Evolutionary conservation across 768 basidiomycete species (phyloP).

Genomic region (Podaxis sp.): DNA sequence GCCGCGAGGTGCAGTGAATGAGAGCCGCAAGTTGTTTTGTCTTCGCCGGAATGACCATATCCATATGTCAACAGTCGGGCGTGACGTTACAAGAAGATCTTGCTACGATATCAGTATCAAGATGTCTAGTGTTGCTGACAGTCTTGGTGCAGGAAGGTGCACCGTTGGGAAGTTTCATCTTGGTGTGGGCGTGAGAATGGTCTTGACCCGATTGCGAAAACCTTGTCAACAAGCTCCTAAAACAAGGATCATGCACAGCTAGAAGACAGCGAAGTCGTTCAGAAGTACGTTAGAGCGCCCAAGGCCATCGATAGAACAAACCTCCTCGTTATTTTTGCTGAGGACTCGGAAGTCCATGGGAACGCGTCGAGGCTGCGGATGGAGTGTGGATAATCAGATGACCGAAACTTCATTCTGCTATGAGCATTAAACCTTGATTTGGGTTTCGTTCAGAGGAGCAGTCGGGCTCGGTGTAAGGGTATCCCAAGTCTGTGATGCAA

Average conservation of each 20-base stretch:
- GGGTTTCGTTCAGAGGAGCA: neutral
- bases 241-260: neutral
- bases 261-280: neutral
- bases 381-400: conserved; percentile 9
- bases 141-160: neutral
- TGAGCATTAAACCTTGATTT: neutral
- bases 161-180: neutral
- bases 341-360: conserved; percentile 5
- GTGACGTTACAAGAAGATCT: conserved; percentile 3
- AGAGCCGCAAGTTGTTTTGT: neutral
- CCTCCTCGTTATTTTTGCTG: conserved; percentile 3
- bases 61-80: neutral
- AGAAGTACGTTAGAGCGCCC: conserved; percentile 1
- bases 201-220: neutral
- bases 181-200: conserved; percentile 16
- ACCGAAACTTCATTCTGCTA: neutral
- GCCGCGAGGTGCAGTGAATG: neutral
- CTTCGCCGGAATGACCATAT: neutral
- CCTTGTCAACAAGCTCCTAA: neutral
- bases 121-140: neutral
- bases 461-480: neutral
- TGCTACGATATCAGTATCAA: neutral
- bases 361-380: conserved; percentile 12
- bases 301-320: conserved; percentile 13
- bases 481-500: neutral